Conservation (phyloP, 2,329 filamentous ascomycete species). For the Talaromyces albobiverticillius region DNA sequence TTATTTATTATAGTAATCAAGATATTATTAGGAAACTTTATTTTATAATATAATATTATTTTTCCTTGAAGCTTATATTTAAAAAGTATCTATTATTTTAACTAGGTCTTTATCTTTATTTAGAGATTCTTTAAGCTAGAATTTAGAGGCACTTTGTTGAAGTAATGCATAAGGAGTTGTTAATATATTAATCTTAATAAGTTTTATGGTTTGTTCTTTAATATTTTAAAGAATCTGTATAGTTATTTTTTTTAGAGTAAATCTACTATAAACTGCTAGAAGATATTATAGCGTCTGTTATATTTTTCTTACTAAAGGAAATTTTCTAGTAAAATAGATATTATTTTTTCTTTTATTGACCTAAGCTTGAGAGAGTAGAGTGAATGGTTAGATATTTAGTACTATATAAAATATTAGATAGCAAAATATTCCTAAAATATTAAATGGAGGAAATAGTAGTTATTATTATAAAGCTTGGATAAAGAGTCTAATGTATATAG, state of each 20-base stretch:
- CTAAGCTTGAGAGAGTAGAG: not conserved
- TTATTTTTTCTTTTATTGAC: conserved; percentile 14
- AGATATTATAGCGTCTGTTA: conserved; percentile 33
- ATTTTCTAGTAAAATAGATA: conserved; percentile 2
- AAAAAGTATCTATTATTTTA: no score
- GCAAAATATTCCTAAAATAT: conserved; percentile 42
- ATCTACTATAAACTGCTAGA: conserved; percentile 45
- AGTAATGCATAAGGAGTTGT: conserved; percentile 39
- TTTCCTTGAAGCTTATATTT: no score
- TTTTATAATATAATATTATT: no score
- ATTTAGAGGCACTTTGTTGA: conserved; percentile 32
- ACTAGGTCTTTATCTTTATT: no score
- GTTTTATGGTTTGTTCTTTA: conserved; percentile 35
- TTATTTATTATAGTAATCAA: no score
- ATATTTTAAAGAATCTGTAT: conserved; percentile 26
- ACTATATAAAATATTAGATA: conserved; percentile 32
- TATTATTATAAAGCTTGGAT: conserved; percentile 9
- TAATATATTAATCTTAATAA: conserved; percentile 37
- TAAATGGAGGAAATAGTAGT: conserved; percentile 39
- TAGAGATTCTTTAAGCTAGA: no score
- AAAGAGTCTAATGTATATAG: not conserved
- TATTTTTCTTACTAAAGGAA: conserved; percentile 41
- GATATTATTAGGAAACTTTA: no score
- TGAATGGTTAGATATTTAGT: conserved; percentile 20
- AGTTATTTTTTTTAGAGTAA: conserved; percentile 26